Evolutionary conservation across 768 basidiomycete genomes (phyloP), one percentile per base, ranked within the genome.

Genomic region (Nidularia sp.): DNA sequence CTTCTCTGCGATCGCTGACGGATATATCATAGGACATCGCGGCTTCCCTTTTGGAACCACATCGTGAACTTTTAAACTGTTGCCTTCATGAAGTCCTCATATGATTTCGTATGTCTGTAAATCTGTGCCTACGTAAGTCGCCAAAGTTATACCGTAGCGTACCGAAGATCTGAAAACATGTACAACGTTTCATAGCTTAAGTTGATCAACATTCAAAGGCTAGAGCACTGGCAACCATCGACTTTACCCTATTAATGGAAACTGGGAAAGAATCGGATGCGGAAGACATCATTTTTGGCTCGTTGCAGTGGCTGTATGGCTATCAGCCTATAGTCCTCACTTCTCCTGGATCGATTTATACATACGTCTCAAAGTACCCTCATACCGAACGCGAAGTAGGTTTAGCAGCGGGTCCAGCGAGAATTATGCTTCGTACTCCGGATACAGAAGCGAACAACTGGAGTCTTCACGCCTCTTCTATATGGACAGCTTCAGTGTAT

Each of bases 391-490:
- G 53, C 34, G 47, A 56, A 18, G 46, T 57, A 25, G 35, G 36
- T 33, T 32, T 54, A 33, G 53, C 49, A 47, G 31, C 22, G 44
- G 36, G 41, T 44, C 42, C 64, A 7, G 51, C 53, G 33, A 59
- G 56, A 33, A 73, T 88, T 47, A 70, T 72, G 0, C 66, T 89
- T 42, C 61, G 63, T 10, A 84, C 78, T 1, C 88, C 89, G 8
- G 85, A 90, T 60, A 85, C 88, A 8, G 69, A 77, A 8, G 70
- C 84, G 18, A 71, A 75, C 13, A 88, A 90, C 60, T 91, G 89
- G 89, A 73, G 79, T 1, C 66, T 91, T 2, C 88, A 92, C 53
- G 90, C 89, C 1, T 84, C 86, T 22, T 85, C 86, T 12, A 81
- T 91, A 60, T 92, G 88, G 90, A 68, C 74, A 5, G 76, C 89